These are phyloP conservation scores for Cercospora zeae-maydis DNA, from an alignment of 2,329 filamentous ascomycete genomes.

Conservation along the genomic window DNA sequence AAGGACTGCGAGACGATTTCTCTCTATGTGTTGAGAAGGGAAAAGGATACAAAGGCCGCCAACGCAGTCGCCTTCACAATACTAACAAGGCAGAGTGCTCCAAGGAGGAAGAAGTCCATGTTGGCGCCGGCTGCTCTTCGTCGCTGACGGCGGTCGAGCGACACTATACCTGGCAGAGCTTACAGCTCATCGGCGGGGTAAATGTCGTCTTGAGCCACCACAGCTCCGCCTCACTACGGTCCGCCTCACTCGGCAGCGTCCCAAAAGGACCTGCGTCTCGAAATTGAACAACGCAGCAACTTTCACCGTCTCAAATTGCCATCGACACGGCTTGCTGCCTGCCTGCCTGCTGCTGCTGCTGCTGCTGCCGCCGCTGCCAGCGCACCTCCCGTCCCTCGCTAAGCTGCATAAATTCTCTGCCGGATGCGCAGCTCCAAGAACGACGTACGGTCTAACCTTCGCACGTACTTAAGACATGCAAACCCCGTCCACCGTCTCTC, in stretches of 20 bases:
- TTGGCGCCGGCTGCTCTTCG: neutral
- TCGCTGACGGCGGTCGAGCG: neutral
- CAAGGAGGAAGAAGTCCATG: conserved; percentile 22
- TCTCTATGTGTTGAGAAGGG: conserved; percentile 5
- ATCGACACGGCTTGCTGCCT: neutral
- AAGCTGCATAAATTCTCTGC: neutral
- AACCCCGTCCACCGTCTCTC: neutral
- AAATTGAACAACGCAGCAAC: neutral
- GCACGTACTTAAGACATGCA: neutral
- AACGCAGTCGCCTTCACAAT: conserved; percentile 21
- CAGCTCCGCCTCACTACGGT: neutral
- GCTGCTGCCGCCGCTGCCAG: neutral
- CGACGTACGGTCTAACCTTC: neutral
- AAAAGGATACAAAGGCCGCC: conserved; percentile 18
- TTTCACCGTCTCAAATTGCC: neutral
- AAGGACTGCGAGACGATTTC: neutral
- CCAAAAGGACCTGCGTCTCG: neutral
- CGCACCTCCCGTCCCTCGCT: neutral
- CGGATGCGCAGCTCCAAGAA: neutral
- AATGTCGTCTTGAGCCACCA: neutral
- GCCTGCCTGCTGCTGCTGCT: neutral
- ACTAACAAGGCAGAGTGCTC: conserved; percentile 16
- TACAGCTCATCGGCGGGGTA: conserved; percentile 7
- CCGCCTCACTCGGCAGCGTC: neutral
- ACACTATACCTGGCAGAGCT: neutral